A percentile compares a stretch with the other conserved stretches of the same genome.
Evolutionary conservation across 805 yeast species (phyloP).

Genomic region (Lachancea kluyveri): DNA sequence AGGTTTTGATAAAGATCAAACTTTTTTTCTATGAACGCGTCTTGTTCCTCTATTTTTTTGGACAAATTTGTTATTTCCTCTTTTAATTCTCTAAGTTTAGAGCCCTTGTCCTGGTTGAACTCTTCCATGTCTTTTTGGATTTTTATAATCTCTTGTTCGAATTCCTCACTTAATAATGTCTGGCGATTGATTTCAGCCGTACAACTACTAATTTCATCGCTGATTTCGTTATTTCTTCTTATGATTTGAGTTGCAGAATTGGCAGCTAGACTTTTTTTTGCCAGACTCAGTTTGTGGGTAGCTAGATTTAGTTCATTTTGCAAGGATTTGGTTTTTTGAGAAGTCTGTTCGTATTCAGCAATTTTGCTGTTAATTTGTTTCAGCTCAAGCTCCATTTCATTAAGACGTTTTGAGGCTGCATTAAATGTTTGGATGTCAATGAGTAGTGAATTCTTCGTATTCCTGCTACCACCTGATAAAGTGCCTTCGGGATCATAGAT

Average conservation of each 20-base stretch:
- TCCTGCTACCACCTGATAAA: slow-evolving; percentile 89
- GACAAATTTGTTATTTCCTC: slow-evolving; percentile 42
- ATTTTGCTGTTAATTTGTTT: slow-evolving; percentile 36
- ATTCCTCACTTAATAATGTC: slow-evolving; percentile 26
- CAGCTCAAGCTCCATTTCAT: slow-evolving; percentile 39
- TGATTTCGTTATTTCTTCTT: slow-evolving; percentile 41
- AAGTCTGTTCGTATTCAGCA: slow-evolving; percentile 35
- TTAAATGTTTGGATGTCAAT: slow-evolving; percentile 63
- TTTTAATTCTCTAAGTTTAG: slow-evolving; percentile 63
- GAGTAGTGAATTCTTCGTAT: slow-evolving; percentile 50
- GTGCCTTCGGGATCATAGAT: slow-evolving; percentile 95
- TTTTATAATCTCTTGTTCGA: slow-evolving; percentile 39
- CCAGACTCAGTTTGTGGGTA: slow-evolving; percentile 51
- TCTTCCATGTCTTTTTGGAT: slow-evolving; percentile 78
- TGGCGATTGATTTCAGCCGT: slow-evolving; percentile 34
- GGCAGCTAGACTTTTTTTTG: slow-evolving; percentile 47
- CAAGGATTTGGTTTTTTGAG: slow-evolving; percentile 44
- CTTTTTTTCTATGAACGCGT: slow-evolving; percentile 37
- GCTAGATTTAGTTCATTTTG: slow-evolving; percentile 55
- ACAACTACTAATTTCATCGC: slow-evolving; percentile 40
- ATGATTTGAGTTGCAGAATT: slow-evolving; percentile 54
- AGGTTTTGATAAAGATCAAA: slow-evolving; percentile 54
- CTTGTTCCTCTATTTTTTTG: slow-evolving; percentile 31
- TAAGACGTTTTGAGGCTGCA: slow-evolving; percentile 34
- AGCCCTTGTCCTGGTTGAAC: slow-evolving; percentile 70